Base-by-base conservation (phyloP, 73 alveolate genomes). In the Tetrahymena thermophila region DNA sequence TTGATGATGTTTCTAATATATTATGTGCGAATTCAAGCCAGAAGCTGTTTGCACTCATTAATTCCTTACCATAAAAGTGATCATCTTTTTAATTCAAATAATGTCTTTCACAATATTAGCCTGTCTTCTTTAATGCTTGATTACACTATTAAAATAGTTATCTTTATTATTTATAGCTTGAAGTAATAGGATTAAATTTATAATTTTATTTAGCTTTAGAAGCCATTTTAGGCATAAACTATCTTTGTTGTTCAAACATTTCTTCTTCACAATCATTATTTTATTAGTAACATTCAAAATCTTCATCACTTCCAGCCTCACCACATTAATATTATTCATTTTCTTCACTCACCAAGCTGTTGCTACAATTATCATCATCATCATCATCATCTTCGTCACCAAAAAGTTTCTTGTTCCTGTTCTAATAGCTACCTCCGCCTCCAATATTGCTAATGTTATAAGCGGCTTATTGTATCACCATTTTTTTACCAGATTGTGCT, bases 41-140 rank as follows among this genome's bases (percentile, higher is more conserved):
- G 94, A 98, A 96, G 28, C 71, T 85, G 93, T 94, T 96, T 7
- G 95, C 35, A 19, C 85, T 37, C 6, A 96, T 35, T 94, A 56
- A 38, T 56, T 84, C 34, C 34, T 55, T 31, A 34, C 44, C 42
- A 31, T 17, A 56, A 55, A 50, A 21, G 57, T 95, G 94, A 43
- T 43, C 35, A 50, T 94, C 58, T 44, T 57, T 14, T 96, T 94
- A 94, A 71, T 71, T 43, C 14, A 97, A 96, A 95, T 98, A 98
- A 56, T 98, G 99, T 34, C 99, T 98, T 95, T 98, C 99, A 94
- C 97, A 95, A 93, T 97, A 98, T 96, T 98, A 99, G 56, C 96
- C 97, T 17, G 99, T 97, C 57, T 97, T 94, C 57, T 98, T 98
- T 28, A 96, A 94, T 38, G 98, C 98, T 93, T 96, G 93, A 85